Conservation (phyloP, 495 filamentous ascomycete species). For the Gamarada debralockiae region DNA sequence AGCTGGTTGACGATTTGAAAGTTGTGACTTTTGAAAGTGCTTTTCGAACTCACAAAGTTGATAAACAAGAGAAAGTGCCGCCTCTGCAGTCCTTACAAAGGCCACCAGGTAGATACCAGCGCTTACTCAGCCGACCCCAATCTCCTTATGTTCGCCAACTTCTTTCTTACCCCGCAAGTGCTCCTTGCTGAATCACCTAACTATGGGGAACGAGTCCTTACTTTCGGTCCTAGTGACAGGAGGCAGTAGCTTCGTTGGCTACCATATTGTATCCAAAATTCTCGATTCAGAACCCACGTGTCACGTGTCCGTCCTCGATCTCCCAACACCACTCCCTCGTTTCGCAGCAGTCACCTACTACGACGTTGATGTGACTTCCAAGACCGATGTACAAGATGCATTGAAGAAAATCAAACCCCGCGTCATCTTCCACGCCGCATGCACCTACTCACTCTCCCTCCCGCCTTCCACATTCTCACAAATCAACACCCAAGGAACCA, state of each 20-base stretch:
- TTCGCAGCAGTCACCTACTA: conserved; percentile 64
- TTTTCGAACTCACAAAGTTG: too few relatives aligned
- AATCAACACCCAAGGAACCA: conserved; percentile 91
- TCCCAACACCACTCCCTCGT: conserved; percentile 69
- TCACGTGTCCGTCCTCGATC: conserved; percentile 75
- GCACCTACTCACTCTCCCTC: conserved; percentile 51
- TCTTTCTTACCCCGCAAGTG: too few relatives aligned
- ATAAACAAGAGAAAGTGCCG: too few relatives aligned
- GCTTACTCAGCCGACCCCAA: too few relatives aligned
- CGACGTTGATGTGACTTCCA: conserved; percentile 80
- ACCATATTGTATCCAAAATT: conserved; percentile 57
- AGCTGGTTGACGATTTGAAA: too few relatives aligned
- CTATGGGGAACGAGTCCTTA: too few relatives aligned
- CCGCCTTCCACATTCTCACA: conserved; percentile 56
- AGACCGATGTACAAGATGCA: conserved; percentile 54
- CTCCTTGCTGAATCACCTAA: too few relatives aligned
- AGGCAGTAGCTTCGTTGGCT: conserved; percentile 65
- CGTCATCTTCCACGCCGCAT: conserved; percentile 88
- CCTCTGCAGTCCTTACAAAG: too few relatives aligned
- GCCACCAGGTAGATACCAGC: too few relatives aligned
- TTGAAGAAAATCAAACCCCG: conserved; percentile 67
- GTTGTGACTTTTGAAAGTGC: too few relatives aligned
- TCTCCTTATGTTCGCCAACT: too few relatives aligned
- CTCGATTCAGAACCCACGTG: conserved; percentile 47
- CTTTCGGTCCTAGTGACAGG: conserved; percentile 51